Percentiles rank a stretch among this genome's conserved stretches.
These are phyloP conservation scores for Camellia japonica DNA, from an alignment of 148 eudicot species.

Conservation along the genomic window DNA sequence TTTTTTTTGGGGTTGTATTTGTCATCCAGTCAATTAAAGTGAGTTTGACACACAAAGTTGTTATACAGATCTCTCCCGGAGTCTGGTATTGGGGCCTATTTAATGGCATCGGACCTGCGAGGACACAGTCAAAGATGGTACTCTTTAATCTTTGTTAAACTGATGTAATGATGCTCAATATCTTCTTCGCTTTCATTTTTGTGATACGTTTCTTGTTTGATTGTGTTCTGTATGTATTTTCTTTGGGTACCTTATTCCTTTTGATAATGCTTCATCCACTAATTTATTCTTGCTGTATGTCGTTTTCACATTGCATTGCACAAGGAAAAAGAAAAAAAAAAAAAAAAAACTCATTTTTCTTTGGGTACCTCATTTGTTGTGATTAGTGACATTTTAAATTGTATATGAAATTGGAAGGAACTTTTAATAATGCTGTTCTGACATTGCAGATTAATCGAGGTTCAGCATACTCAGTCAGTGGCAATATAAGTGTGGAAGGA, in stretches of 20 bases:
- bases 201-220: not conserved
- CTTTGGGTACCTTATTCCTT: not conserved
- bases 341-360: too few relatives aligned
- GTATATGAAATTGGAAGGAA: not conserved
- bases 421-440: conserved; percentile 14
- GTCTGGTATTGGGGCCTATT: conserved; percentile 84
- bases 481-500: conserved; percentile 80
- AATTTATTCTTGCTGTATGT: not conserved
- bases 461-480: conserved; percentile 50
- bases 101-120: conserved; percentile 78
- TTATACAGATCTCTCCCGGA: conserved; percentile 76
- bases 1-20: not conserved
- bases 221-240: not conserved
- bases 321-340: not conserved
- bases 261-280: not conserved
- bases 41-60: conserved; percentile 26
- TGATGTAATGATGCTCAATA: not conserved
- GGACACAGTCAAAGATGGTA: conserved; percentile 97
- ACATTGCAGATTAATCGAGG: conserved; percentile 81
- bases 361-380: too few relatives aligned
- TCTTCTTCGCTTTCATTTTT: not conserved
- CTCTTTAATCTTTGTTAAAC: not conserved
- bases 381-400: too few relatives aligned
- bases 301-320: not conserved
- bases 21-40: not conserved